These are phyloP conservation scores for Pichia exigua DNA, from an alignment of 805 yeast genomes.

Conservation along the genomic window DNA sequence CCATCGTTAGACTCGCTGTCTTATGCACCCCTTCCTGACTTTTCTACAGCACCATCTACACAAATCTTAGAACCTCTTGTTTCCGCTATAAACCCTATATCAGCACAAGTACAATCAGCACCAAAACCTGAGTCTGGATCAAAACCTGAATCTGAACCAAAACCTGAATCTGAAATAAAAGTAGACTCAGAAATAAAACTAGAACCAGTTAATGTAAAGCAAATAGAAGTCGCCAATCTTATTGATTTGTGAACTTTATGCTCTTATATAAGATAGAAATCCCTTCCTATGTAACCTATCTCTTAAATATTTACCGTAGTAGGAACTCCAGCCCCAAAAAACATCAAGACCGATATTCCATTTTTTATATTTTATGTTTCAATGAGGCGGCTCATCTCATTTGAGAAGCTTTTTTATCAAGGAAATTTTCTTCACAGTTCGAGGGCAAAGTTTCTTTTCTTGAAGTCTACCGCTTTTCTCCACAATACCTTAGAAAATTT, in stretches of 20 bases:
- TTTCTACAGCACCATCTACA: background rate
- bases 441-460: background rate
- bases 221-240: background rate
- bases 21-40: background rate
- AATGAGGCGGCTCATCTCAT: background rate
- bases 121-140: background rate
- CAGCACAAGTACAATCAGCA: background rate
- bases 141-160: background rate
- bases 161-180: background rate
- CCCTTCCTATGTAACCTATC: background rate
- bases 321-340: too few species aligned
- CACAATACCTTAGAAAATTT: background rate
- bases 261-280: background rate
- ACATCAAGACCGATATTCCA: too few species aligned
- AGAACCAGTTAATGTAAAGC: background rate
- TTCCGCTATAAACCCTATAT: background rate
- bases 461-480: background rate
- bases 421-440: background rate
- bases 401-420: background rate
- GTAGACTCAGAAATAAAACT: background rate
- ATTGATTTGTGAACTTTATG: background rate
- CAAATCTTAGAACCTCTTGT: background rate
- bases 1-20: background rate
- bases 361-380: background rate
- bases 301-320: too few species aligned